Percentiles rank a stretch among this genome's conserved stretches.
Evolutionary conservation across 441 rosid species (phyloP).

Genomic region (Oxalis stricta): DNA sequence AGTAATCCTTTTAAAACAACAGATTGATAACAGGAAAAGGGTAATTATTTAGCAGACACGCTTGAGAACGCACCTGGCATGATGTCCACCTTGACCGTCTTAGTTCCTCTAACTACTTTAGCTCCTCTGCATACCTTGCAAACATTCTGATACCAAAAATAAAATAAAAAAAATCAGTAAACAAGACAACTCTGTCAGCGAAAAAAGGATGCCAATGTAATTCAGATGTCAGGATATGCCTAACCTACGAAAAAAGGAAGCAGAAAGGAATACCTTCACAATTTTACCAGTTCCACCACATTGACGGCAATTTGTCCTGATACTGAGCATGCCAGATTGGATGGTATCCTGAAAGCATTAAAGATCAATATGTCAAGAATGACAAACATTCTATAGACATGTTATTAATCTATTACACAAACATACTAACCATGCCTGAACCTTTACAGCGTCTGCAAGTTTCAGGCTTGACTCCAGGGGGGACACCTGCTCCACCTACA

Average conservation of each 20-base stretch:
- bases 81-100: conserved; percentile 70
- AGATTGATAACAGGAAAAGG: too few species aligned
- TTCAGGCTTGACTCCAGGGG: conserved; percentile 94
- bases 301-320: conserved; percentile 53
- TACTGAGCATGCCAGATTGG: conserved; percentile 50
- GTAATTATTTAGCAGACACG: neutral
- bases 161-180: neutral
- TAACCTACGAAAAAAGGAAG: neutral
- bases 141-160: conserved; percentile 40
- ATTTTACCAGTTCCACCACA: conserved; percentile 82
- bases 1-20: too few species aligned
- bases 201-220: too few species aligned
- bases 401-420: neutral
- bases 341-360: conserved; percentile 33
- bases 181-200: neutral
- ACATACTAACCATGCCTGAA: conserved; percentile 71
- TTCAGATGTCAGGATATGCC: neutral
- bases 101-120: conserved; percentile 61
- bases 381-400: neutral
- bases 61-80: conserved; percentile 46
- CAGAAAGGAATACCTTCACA: conserved; percentile 40
- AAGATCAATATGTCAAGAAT: conserved; percentile 12
- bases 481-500: conserved; percentile 91
- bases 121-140: conserved; percentile 87
- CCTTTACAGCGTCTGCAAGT: conserved; percentile 78